Evolutionary conservation across 75 land plant genomes (phyloP), one percentile per base, ranked within the genome.

Genomic region (Adiantum capillusveneris): DNA sequence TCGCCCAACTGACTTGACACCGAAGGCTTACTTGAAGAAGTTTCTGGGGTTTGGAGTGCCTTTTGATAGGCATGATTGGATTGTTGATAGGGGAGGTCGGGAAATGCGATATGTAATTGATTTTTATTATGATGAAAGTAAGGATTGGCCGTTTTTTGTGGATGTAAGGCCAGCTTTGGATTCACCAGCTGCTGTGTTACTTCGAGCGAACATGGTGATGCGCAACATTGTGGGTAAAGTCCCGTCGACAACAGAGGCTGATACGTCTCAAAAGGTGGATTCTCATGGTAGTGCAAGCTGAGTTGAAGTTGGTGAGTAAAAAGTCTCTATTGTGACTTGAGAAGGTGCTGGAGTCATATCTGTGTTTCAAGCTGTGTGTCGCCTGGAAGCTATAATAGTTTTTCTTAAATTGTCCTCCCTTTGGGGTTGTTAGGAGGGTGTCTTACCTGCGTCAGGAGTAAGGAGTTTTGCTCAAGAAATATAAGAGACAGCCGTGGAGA

Each of bases 61-160:
- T 19, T 61, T 61, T 61, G 63, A 61, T 44, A 57, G 63, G 1
- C 63, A 61, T 41, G 63, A 61, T n/a, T 61, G 63, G 63, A 61
- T 55, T 1, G 63, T 61, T 19, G 63, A 61, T 25, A 31, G 63
- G 27, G 63, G 63, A 31, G 63, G 63, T 1, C 56, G 63, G 3
- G 63, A 61, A 25, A 61, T 61, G 63, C 37, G 63, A 18, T 61
- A 61, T 45, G 63, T 61, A 14, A 61, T 61, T 12, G 63, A 61
- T 42, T 61, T 61, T 24, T 61, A 61, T 55, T 61, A 61, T 24
- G 63, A 31, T 31, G 63, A 61, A 27, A 46, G 7, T 11, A 61
- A 61, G 13, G 28, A 41, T 9, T 61, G 63, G 63, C 63, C 63
- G 2, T 61, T 61, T 27, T 44, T 34, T 19, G 21, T 61, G 14